Evolutionary conservation across 805 yeast genomes (phyloP), one percentile per base, ranked within the genome.

Genomic region (Dipodascus geniculatus): DNA sequence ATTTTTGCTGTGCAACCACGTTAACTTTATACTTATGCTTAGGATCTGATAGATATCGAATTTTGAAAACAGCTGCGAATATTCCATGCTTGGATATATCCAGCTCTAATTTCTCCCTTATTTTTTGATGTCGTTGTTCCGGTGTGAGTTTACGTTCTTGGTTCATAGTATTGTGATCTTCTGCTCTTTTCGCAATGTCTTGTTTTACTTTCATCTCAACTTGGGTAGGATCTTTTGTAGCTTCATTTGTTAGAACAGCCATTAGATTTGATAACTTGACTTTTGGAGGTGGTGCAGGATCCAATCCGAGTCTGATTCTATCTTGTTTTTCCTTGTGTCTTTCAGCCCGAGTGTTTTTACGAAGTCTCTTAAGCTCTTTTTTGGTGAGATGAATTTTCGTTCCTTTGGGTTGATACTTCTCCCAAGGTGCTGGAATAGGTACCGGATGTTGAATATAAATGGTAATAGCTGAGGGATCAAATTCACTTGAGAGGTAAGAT

Each of bases 261-360:
- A 88, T 87, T 67, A 93, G 74, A 64, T 91, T 93, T 48, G 84
- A 79, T 48, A 88, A 71, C 61, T 85, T 87, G 23, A 93, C 85
- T 66, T 91, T 93, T 2, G 96, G 95, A 3, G 84, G 84, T 0
- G 96, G 96, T 3, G 95, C 84, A 0, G 95, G 85, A 49, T 84
- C 87, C 19, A 90, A 68, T 0, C 99, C 99, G 3, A 87, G 70
- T 54, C 82, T 77, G 22, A 90, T 82, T 49, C 85, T 72, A 59
- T 87, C 91, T 63, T 87, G 96, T 54, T 77, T 74, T 49, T 83
- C 93, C 60, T 82, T 81, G 56, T 80, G 79, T 56, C 68, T 73
- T 44, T 74, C 74, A 48, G 81, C 77, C 54, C 97, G 74, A 50
- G 79, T 82, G 55, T 83, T 83, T 56, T 83, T 77, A 48, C 96